These are phyloP conservation scores for Penicillium mononematosum DNA, from an alignment of 495 filamentous ascomycete genomes.

Conservation along the genomic window DNA sequence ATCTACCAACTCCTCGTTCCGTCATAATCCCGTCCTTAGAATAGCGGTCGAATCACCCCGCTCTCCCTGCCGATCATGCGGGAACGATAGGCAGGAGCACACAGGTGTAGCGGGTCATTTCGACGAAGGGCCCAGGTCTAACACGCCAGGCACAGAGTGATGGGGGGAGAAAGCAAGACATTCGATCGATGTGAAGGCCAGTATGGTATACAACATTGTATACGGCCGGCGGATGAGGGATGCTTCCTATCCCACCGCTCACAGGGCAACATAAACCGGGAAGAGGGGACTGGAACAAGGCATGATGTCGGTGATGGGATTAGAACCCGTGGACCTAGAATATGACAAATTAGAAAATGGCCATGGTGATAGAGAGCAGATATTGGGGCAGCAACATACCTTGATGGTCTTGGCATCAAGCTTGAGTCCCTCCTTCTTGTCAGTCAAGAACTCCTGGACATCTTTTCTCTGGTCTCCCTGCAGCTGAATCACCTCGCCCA, in stretches of 20 bases:
- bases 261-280: conserved; percentile 42
- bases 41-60: conserved; percentile 32
- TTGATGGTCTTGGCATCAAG: conserved; percentile 97
- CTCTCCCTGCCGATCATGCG: conserved; percentile 27
- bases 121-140: conserved; percentile 40
- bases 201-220: conserved; percentile 19
- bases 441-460: conserved; percentile 94
- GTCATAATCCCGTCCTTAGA: conserved; percentile 44
- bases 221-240: conserved; percentile 28
- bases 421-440: conserved; percentile 89
- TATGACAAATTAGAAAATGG: conserved; percentile 8
- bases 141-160: conserved; percentile 34
- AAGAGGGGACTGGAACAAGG: conserved; percentile 47
- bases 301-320: conserved; percentile 39
- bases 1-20: conserved; percentile 54
- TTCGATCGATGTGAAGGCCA: conserved; percentile 26
- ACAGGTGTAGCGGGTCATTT: conserved; percentile 31
- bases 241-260: conserved; percentile 40
- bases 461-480: conserved; percentile 99
- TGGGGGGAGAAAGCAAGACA: conserved; percentile 29
- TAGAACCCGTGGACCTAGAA: conserved; percentile 59
- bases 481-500: conserved; percentile 99
- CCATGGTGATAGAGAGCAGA: neutral
- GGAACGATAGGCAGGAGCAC: conserved; percentile 19
- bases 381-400: conserved; percentile 45